Conservation (phyloP, 768 basidiomycete species). For the Hypsizygus marmoreus region DNA sequence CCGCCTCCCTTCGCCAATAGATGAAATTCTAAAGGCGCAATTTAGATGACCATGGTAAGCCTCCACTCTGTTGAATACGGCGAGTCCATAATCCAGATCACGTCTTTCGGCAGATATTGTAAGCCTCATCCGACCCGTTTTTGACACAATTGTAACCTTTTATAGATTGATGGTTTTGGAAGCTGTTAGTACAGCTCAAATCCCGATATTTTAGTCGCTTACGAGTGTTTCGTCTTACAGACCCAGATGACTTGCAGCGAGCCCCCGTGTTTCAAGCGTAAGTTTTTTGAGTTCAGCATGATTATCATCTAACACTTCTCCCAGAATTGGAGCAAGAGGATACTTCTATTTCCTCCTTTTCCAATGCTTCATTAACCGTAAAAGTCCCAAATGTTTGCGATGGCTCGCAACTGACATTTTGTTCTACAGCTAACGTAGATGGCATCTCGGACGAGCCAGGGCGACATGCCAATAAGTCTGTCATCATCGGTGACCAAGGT, state of each 20-base stretch:
- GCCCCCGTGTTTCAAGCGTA: constrained; percentile 75
- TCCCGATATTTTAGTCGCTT: background rate
- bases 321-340: constrained; percentile 77
- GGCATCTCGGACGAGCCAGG: constrained; percentile 64
- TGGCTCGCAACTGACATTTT: constrained; percentile 1
- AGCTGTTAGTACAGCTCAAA: constrained; percentile 57
- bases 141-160: constrained; percentile 1
- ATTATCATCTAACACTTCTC: constrained; percentile 3
- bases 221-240: constrained; percentile 42
- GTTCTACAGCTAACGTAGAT: constrained; percentile 62
- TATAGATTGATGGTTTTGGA: constrained; percentile 78
- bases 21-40: background rate
- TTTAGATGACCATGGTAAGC: constrained; percentile 81
- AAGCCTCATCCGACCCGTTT: constrained; percentile 17
- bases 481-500: constrained; percentile 76
- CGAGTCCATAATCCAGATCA: constrained; percentile 5
- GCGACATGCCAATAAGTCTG: constrained; percentile 65
- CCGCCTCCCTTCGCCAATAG: background rate
- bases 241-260: constrained; percentile 78
- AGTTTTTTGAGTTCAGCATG: constrained; percentile 14
- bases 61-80: background rate
- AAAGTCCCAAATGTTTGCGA: constrained; percentile 18
- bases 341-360: constrained; percentile 95
- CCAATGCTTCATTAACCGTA: constrained; percentile 88
- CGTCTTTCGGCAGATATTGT: constrained; percentile 20